A percentile compares a stretch with the other conserved stretches of the same genome.
phyloP scores from a whole-genome alignment of 495 filamentous ascomycete species.

The Xylaria nigripes region DNA sequence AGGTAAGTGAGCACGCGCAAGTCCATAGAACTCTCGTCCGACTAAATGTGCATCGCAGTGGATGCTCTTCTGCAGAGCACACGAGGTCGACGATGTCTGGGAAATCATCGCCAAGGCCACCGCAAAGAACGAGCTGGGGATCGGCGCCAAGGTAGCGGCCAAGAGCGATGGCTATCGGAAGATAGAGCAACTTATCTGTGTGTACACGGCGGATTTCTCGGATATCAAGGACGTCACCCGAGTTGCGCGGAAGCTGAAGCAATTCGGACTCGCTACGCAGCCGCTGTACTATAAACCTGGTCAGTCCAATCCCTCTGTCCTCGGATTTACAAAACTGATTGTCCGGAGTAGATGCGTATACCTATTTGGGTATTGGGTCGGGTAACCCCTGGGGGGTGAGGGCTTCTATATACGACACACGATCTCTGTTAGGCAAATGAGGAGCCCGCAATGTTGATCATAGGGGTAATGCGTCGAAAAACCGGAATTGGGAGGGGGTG shows the following conservation, averaged over 20 bases:
- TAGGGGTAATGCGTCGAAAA: too few relatives aligned
- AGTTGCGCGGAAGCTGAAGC: conserved; percentile 51
- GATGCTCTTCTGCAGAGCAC: conserved; percentile 64
- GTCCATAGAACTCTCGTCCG: not conserved
- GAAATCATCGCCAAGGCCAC: conserved; percentile 52
- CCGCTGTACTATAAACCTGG: conserved; percentile 71
- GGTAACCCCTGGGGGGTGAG: conserved; percentile 62
- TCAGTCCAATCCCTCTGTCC: conserved; percentile 20
- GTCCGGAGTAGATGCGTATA: conserved; percentile 54
- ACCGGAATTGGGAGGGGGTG: too few relatives aligned
- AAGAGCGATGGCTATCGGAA: conserved; percentile 26
- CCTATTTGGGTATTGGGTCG: conserved; percentile 56
- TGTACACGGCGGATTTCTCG: conserved; percentile 68
- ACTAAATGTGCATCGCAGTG: conserved; percentile 37
- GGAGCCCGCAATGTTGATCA: not conserved
- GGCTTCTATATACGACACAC: conserved; percentile 48
- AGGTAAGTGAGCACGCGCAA: conserved; percentile 28
- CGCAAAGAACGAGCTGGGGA: conserved; percentile 55
- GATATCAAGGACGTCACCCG: conserved; percentile 60
- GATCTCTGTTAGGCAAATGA: conserved; percentile 25
- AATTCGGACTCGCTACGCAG: conserved; percentile 49
- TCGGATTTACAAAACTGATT: not conserved
- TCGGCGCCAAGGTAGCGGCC: conserved; percentile 61
- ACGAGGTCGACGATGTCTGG: conserved; percentile 58
- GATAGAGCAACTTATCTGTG: conserved; percentile 51